These are phyloP conservation scores for Penicillium bialowiezense DNA, from an alignment of 495 filamentous ascomycete genomes.

Conservation along the genomic window DNA sequence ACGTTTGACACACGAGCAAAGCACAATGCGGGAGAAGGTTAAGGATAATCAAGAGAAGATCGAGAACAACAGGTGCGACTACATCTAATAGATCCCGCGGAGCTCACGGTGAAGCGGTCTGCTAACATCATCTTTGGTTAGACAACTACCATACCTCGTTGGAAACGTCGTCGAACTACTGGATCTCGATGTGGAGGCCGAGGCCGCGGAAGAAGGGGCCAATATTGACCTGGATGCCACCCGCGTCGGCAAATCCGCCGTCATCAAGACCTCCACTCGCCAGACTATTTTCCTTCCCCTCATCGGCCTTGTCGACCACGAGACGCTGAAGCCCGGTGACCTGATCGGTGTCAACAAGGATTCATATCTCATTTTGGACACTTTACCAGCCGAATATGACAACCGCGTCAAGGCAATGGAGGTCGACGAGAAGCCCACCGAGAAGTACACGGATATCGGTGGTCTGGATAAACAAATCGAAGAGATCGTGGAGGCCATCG, in stretches of 20 bases:
- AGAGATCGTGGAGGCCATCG: slow-evolving; percentile 98
- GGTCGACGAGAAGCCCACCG: slow-evolving; percentile 98
- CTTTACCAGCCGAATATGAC: slow-evolving; percentile 97
- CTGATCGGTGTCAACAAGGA: slow-evolving; percentile 99
- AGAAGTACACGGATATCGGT: slow-evolving; percentile 98
- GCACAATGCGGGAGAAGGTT: slow-evolving; percentile 94
- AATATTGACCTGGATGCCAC: slow-evolving; percentile 99
- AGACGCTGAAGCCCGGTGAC: slow-evolving; percentile 89
- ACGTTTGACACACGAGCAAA: slow-evolving; percentile 90
- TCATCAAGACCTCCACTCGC: slow-evolving; percentile 99
- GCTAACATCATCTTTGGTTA: slow-evolving; percentile 32
- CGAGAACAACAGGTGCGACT: slow-evolving; percentile 87
- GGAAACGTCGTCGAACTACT: slow-evolving; percentile 97
- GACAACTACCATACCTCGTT: slow-evolving; percentile 96
- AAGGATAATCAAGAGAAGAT: slow-evolving; percentile 99
- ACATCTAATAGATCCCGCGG: slow-evolving; percentile 7
- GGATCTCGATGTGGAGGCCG: slow-evolving; percentile 93
- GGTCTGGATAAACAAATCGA: slow-evolving; percentile 99
- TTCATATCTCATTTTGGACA: slow-evolving; percentile 97
- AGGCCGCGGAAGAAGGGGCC: slow-evolving; percentile 93
- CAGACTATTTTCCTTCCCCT: slow-evolving; percentile 99
- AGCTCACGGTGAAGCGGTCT: slow-evolving; percentile 7
- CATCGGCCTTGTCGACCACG: slow-evolving; percentile 93
- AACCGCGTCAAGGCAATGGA: slow-evolving; percentile 99
- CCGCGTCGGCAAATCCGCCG: slow-evolving; percentile 93